Evolutionary conservation across 371 early-diverging fungal species (phyloP), one percentile per base, ranked within the genome.

Genomic region (Gilbertella persicaria): DNA sequence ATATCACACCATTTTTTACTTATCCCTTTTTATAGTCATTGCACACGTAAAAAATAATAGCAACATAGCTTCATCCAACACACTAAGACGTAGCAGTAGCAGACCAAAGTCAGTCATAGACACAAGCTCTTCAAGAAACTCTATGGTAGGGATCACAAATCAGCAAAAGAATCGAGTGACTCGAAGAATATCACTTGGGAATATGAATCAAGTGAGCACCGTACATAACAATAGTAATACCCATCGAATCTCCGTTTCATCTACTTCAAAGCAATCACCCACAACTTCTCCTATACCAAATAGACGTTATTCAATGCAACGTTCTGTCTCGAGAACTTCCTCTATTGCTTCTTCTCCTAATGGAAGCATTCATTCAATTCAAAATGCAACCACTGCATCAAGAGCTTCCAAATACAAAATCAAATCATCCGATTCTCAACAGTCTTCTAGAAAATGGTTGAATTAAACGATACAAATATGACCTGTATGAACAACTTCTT

Each of bases 261-360:
- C 19, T 16, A 16, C 24, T 36, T 20, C 14, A 36, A 23, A 48
- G 30, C 48, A 23, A 13, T 52, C 60, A 25, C 60, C 55, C 14
- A 20, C 50, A 0, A 45, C 60, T 10, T 54, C 60, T 20, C 60
- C 60, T 54, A 55, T 55, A 55, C 61, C 61, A 38, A 55, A 54
- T 50, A 50, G 54, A 53, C 49, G 60, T 26, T 45, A 37, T 36
- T 37, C 50, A 13, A 28, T 55, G 33, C 55, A 60, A 28, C 49
- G 50, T 13, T 42, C 53, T 20, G 44, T 43, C 16, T 55, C 58
- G 42, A 58, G 45, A 58, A 44, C 55, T 19, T 54, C 60, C 17
- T 21, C 49, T 37, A 20, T 39, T 17, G 42, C 37, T 17, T 9
- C 23, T 37, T 5, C 35, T 13, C 5, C 28, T 1, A 37, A 28